phyloP scores from a whole-genome alignment of 345 rosid species.

The Bruguiera parviflora region DNA sequence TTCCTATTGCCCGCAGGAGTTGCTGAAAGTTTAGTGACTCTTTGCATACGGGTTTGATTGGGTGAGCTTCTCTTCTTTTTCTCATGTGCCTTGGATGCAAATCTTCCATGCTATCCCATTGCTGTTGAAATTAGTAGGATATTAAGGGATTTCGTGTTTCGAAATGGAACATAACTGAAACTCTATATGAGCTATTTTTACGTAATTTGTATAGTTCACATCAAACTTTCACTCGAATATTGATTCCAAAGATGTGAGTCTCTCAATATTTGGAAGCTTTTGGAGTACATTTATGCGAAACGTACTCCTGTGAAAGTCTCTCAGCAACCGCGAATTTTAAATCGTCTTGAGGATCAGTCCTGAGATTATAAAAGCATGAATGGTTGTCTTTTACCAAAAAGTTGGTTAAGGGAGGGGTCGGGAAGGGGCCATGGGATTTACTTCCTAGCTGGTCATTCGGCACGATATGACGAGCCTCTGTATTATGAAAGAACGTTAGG shows the following conservation, averaged over 20 bases:
- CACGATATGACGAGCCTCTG: too few relatives aligned
- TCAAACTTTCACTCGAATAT: not conserved
- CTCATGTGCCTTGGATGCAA: constrained; percentile 12
- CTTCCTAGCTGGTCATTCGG: too few relatives aligned
- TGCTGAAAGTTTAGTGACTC: constrained; percentile 37
- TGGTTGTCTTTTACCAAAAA: too few relatives aligned
- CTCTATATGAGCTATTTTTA: not conserved
- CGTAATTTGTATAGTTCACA: constrained; percentile 18
- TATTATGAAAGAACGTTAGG: too few relatives aligned
- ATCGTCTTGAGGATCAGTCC: too few relatives aligned
- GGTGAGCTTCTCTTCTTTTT: constrained; percentile 14
- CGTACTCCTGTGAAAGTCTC: too few relatives aligned
- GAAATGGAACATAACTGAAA: constrained; percentile 3
- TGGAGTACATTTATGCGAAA: too few relatives aligned
- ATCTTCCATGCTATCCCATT: not conserved
- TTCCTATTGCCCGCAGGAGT: constrained; percentile 37
- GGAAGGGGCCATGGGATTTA: too few relatives aligned
- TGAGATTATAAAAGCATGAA: too few relatives aligned
- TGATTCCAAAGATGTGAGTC: not conserved
- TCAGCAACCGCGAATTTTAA: too few relatives aligned
- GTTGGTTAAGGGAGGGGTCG: too few relatives aligned
- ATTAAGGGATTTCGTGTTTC: constrained; percentile 1
- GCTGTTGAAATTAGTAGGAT: constrained; percentile 6
- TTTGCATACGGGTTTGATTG: constrained; percentile 10
- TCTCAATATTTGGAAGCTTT: not conserved